Conservation (phyloP, 306 rosid species). For the Cicer yamashitae region DNA sequence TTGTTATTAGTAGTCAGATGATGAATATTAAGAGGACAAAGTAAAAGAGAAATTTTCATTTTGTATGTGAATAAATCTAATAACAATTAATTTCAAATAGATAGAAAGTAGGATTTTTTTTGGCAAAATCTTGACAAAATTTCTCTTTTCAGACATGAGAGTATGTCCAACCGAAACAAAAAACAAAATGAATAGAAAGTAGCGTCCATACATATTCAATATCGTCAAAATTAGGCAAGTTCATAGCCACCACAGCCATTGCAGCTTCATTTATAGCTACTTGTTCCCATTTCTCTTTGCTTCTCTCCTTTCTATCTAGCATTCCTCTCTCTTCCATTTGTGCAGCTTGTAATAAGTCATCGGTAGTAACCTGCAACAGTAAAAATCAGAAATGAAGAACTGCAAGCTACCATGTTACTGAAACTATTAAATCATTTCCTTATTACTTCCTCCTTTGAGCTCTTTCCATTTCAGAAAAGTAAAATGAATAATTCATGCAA, state of each 20-base stretch:
- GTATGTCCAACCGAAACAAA: constrained; percentile 25
- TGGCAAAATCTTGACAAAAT: neutral
- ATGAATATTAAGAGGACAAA: constrained; percentile 25
- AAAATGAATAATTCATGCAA: constrained; percentile 20
- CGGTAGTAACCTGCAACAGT: constrained; percentile 84
- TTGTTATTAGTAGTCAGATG: constrained; percentile 25
- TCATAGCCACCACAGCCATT: constrained; percentile 89
- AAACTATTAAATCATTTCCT: constrained; percentile 33
- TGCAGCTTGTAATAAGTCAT: constrained; percentile 97
- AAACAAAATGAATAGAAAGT: constrained; percentile 19
- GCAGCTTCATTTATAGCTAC: constrained; percentile 95
- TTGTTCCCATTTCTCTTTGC: constrained; percentile 83
- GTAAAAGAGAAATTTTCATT: too few species aligned
- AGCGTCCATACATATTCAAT: constrained; percentile 83
- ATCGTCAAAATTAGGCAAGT: constrained; percentile 80
- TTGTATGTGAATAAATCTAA: neutral
- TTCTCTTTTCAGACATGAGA: constrained; percentile 15
- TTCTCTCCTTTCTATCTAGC: constrained; percentile 94
- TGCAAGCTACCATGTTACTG: neutral
- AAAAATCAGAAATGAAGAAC: constrained; percentile 40
- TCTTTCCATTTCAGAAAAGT: too few species aligned
- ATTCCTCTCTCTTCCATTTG: constrained; percentile 99
- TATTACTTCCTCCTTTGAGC: too few species aligned
- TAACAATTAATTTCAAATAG: constrained; percentile 11
- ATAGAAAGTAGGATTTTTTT: too few species aligned